Conservation (phyloP, 768 basidiomycete species). For the Butyriboletus loyo region DNA sequence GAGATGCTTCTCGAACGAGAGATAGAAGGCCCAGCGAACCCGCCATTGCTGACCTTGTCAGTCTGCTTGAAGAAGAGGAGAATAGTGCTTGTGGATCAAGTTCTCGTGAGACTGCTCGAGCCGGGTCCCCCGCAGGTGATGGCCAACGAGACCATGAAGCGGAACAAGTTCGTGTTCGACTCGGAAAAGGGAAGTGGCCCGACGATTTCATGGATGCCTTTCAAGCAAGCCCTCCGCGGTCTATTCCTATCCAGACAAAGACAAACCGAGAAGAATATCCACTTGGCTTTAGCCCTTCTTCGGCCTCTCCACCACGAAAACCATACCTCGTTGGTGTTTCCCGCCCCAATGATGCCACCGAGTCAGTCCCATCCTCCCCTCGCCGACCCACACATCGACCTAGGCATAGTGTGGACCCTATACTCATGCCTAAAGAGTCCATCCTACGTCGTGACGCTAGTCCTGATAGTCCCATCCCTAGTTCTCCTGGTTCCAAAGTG, state of each 20-base stretch:
- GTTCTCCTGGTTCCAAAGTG: constrained; percentile 39
- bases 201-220: constrained; percentile 74
- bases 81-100: constrained; percentile 47
- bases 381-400: constrained; percentile 63
- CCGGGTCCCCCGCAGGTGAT: constrained; percentile 17
- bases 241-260: constrained; percentile 27
- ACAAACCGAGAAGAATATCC: constrained; percentile 22
- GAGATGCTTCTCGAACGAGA: constrained; percentile 33
- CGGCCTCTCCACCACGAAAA: constrained; percentile 51
- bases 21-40: constrained; percentile 68
- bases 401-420: constrained; percentile 59
- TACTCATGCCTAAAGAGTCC: constrained; percentile 49
- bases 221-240: constrained; percentile 31
- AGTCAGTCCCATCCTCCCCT: constrained; percentile 35
- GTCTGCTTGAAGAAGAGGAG: constrained; percentile 73
- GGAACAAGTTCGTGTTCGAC: constrained; percentile 44
- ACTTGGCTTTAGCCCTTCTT: constrained; percentile 33
- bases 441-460: constrained; percentile 51
- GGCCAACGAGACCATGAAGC: constrained; percentile 22
- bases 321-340: constrained; percentile 49
- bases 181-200: constrained; percentile 81
- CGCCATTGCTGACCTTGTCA: constrained; percentile 55
- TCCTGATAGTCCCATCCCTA: constrained; percentile 47
- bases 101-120: constrained; percentile 32
- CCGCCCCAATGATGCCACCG: constrained; percentile 45